Evolutionary conservation across 1,139 yeast species (phyloP), one percentile per base, ranked within the genome.

Genomic region (Lodderomyces pseudojiufengensis): DNA sequence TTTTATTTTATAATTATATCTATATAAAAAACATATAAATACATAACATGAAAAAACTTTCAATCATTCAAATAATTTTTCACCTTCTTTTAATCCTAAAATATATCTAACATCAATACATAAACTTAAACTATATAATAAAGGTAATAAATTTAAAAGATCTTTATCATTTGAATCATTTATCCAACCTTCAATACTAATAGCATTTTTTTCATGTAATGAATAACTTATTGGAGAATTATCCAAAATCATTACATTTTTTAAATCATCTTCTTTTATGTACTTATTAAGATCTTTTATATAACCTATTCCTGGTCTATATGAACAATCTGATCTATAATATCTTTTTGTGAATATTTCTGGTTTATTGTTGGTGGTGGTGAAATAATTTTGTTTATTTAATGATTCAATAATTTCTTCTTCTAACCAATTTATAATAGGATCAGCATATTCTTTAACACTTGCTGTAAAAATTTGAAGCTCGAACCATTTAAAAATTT

Each of bases 181-280:
- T 44, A 92, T 87, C 98, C 98, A 92, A 30, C 98, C 97, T 59
- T 90, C 97, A 14, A 92, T 87, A 63, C 84, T 80, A 25, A 92
- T 80, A 1, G 96, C 98, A 54, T 92, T 92, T 48, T 81, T 80
- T 44, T 80, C 86, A 54, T 92, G 92, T 55, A 78, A 62, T 9
- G 88, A 82, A 57, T 86, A 92, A 52, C 95, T 83, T 9, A 87
- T 73, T 1, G 97, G 97, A 6, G 96, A 87, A 61, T 92, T 92
- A 61, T 92, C 98, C 38, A 92, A 72, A 31, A 92, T 84, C 41
- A 90, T 67, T 24, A 87, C 78, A 50, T 81, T 83, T 41, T 82
- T 76, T 40, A 87, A 69, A 45, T 84, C 90, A 28, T 68, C 74
- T n/a, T 59, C 63, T 23, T 54, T 52, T 41, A 61, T 63, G 41